Conservation (phyloP, 2,329 filamentous ascomycete species). For the Colletotrichum australisinense region DNA sequence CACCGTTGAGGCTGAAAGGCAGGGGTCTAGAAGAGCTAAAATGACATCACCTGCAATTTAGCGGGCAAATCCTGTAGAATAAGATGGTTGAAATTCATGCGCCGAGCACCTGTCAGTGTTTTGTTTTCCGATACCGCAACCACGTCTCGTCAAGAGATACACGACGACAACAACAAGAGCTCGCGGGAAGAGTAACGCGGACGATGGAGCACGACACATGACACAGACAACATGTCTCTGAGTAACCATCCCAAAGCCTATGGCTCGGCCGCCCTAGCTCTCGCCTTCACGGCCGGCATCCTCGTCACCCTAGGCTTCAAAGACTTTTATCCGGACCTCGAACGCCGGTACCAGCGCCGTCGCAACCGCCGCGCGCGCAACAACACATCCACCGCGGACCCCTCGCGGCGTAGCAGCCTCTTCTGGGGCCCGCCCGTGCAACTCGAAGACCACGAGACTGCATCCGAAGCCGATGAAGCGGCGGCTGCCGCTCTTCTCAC, state of each 20-base stretch:
- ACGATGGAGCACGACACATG: constrained; percentile 29
- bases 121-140: constrained; percentile 15
- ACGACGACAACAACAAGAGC: background rate
- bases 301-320: constrained; percentile 82
- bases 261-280: constrained; percentile 72
- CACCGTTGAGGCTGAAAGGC: constrained; percentile 22
- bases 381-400: constrained; percentile 21
- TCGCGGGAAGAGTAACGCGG: background rate
- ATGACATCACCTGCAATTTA: constrained; percentile 28
- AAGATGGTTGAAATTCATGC: constrained; percentile 18
- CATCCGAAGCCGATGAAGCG: constrained; percentile 40
- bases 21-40: constrained; percentile 20
- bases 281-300: constrained; percentile 83
- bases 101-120: background rate
- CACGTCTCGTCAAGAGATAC: background rate
- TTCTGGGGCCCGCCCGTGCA: constrained; percentile 61
- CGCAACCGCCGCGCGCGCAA: constrained; percentile 39
- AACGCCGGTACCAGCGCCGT: constrained; percentile 69
- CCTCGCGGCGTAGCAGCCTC: constrained; percentile 54
- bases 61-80: constrained; percentile 25
- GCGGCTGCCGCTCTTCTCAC: constrained; percentile 29
- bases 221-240: constrained; percentile 62
- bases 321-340: constrained; percentile 81
- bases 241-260: constrained; percentile 72
- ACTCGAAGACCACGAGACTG: constrained; percentile 67